Percentiles rank a stretch among this genome's conserved stretches.
Conservation (phyloP, 352 stramenopile genomes). For the Phytophthora hibernalis region DNA sequence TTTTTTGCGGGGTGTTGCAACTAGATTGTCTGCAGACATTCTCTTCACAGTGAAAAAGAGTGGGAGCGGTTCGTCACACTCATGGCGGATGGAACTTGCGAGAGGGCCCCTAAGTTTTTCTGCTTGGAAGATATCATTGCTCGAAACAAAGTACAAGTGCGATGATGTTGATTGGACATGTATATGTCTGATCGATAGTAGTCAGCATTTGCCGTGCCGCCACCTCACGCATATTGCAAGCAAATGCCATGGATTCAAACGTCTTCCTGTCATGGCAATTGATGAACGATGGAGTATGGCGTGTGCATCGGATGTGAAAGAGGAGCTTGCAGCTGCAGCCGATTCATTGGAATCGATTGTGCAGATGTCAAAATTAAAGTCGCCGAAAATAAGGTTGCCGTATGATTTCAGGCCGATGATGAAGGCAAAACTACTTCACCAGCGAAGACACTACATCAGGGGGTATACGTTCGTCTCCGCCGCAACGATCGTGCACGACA, state of each 20-base stretch:
- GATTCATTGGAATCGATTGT: background rate
- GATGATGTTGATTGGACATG: slow-evolving; percentile 9
- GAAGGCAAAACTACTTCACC: background rate
- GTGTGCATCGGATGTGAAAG: background rate
- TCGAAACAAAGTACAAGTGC: slow-evolving; percentile 3
- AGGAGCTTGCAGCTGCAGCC: background rate
- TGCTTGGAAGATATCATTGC: slow-evolving; percentile 11
- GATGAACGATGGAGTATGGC: slow-evolving; percentile 1
- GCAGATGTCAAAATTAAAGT: slow-evolving; percentile 11
- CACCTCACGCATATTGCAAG: slow-evolving; percentile 1
- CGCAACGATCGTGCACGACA: slow-evolving; percentile 12
- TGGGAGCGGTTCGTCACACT: slow-evolving; percentile 33
- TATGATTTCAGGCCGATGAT: slow-evolving; percentile 1
- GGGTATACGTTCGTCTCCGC: slow-evolving; percentile 14
- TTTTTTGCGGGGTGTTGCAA: slow-evolving; percentile 9
- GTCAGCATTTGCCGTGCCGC: slow-evolving; percentile 1
- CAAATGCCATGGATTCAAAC: background rate
- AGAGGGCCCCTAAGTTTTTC: slow-evolving; percentile 25
- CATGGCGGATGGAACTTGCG: slow-evolving; percentile 26
- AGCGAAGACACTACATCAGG: background rate
- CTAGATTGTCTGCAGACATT: background rate
- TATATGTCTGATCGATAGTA: slow-evolving; percentile 11
- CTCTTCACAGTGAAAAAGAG: slow-evolving; percentile 17
- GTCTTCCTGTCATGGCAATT: background rate
- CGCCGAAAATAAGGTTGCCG: slow-evolving; percentile 7